Conservation (phyloP, 2,329 filamentous ascomycete species). For the Scedosporium dehoogii region DNA sequence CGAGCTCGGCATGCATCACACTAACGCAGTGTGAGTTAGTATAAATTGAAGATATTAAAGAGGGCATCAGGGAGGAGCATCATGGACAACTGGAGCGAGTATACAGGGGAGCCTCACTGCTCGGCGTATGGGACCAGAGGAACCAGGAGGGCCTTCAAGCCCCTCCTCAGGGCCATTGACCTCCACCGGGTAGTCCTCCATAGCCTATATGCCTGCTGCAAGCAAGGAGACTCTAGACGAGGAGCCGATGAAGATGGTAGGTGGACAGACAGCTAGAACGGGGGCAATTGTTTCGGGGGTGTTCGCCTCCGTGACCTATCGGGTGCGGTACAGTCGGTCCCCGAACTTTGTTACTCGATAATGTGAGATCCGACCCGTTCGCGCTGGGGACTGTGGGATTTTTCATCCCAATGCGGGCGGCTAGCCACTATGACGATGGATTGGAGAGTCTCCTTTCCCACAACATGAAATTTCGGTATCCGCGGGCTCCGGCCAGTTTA, state of each 20-base stretch:
- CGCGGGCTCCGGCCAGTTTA: background rate
- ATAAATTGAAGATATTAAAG: background rate
- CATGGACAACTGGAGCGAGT: conserved; percentile 7
- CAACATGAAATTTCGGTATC: background rate
- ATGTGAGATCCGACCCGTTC: background rate
- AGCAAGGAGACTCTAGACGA: background rate
- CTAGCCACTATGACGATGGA: background rate
- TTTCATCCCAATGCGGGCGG: background rate
- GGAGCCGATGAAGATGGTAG: background rate
- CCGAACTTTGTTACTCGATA: background rate
- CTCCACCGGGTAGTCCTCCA: conserved; percentile 2
- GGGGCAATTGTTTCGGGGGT: background rate
- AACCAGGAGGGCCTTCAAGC: background rate
- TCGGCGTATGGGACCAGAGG: background rate
- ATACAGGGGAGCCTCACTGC: conserved; percentile 6
- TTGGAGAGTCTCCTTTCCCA: background rate
- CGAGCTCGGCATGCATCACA: conserved; percentile 23
- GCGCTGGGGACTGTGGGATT: background rate
- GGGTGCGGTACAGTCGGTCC: background rate
- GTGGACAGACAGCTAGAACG: background rate
- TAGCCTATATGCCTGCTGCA: background rate
- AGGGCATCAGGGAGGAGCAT: background rate
- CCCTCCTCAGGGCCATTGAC: background rate
- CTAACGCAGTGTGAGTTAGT: conserved; percentile 10
- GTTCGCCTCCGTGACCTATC: background rate